Percentiles rank a stretch among this genome's conserved stretches.
Conservation (phyloP, 106 monocot genomes). For the Phalaenopsis equestris region DNA sequence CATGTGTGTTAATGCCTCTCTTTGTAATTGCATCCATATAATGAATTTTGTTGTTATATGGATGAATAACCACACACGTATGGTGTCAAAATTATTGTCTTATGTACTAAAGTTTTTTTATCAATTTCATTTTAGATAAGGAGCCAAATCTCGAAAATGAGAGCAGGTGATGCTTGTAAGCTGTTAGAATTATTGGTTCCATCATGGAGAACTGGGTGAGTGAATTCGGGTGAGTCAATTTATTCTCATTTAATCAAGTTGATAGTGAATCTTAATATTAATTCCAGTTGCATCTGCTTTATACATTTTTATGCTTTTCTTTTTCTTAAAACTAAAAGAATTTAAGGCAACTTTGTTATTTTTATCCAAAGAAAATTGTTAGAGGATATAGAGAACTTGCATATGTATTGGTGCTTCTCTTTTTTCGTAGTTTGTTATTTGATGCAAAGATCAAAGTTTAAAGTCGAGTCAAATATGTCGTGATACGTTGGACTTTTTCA, state of each 20-base stretch:
- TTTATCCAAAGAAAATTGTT: not conserved
- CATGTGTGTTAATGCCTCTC: no score
- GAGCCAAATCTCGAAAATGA: conserved; percentile 43
- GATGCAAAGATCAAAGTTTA: not conserved
- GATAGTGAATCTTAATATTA: not conserved
- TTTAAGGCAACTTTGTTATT: not conserved
- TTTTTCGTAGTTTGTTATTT: not conserved
- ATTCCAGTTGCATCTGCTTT: not conserved
- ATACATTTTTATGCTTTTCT: not conserved
- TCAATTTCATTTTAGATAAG: conserved; percentile 31
- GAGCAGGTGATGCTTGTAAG: conserved; percentile 38
- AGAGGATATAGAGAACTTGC: not conserved
- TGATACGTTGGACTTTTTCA: no score
- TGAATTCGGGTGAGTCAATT: no score
- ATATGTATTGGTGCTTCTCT: not conserved
- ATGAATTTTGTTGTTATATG: not conserved
- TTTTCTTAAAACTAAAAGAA: not conserved
- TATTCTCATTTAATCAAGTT: not conserved
- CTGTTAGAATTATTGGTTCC: conserved; percentile 39
- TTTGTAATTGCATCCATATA: not conserved
- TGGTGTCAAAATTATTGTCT: not conserved
- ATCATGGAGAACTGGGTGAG: conserved; percentile 60
- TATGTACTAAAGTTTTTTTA: not conserved
- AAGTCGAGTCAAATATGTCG: no score
- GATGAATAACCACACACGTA: not conserved